Conservation (phyloP, 768 basidiomycete species). For the Suillus cothurnatus region DNA sequence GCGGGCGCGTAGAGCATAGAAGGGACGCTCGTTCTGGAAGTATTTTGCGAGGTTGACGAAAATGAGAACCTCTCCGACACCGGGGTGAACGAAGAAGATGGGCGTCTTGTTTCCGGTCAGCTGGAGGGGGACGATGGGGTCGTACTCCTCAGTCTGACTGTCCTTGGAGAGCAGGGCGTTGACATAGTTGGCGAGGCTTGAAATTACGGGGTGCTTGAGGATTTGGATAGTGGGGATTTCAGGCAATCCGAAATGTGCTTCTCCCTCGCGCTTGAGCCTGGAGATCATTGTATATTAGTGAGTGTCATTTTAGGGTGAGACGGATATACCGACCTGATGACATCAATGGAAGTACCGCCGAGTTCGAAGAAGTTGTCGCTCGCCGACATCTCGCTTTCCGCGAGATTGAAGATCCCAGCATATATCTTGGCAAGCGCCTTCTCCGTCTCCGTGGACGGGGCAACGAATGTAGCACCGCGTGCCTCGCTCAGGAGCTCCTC, state of each 20-base stretch:
- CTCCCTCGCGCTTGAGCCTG: constrained; percentile 32
- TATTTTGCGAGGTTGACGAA: constrained; percentile 45
- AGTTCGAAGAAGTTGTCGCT: constrained; percentile 43
- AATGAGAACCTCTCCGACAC: constrained; percentile 42
- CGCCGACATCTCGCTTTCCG: constrained; percentile 24
- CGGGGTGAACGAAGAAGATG: constrained; percentile 46
- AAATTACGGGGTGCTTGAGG: constrained; percentile 36
- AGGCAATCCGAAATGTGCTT: constrained; percentile 26
- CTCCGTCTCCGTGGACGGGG: constrained; percentile 28
- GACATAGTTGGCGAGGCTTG: constrained; percentile 32
- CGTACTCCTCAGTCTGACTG: constrained; percentile 30
- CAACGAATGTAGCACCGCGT: constrained; percentile 25
- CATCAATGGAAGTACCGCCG: constrained; percentile 44
- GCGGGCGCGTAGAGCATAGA: constrained; percentile 41
- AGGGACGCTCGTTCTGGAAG: constrained; percentile 39
- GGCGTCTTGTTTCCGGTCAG: constrained; percentile 41
- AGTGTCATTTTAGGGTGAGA: not conserved
- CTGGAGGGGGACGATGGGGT: constrained; percentile 44
- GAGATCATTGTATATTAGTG: not conserved
- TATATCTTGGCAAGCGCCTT: constrained; percentile 33
- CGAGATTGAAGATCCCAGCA: constrained; percentile 34
- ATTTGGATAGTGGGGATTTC: constrained; percentile 43
- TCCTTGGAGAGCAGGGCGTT: constrained; percentile 29
- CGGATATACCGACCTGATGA: constrained; percentile 25
- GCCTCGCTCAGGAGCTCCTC: constrained; percentile 26